These are phyloP conservation scores for Penicillium daleae DNA, from an alignment of 495 filamentous ascomycete genomes.

Conservation along the genomic window DNA sequence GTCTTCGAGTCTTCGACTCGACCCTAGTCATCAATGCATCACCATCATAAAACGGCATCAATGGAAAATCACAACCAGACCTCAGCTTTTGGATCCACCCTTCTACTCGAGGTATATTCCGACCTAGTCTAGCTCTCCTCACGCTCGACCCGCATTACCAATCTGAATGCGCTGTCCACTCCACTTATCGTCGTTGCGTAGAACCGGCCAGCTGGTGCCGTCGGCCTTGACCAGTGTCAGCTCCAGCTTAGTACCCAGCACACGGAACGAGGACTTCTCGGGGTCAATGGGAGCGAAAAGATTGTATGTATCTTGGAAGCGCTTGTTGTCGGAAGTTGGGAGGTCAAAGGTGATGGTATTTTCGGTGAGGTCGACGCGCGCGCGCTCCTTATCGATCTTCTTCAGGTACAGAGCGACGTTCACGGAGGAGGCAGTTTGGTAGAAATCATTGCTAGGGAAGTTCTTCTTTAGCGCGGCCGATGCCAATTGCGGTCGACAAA, in stretches of 20 bases:
- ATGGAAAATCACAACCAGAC: background rate
- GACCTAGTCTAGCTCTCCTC: conserved; percentile 21
- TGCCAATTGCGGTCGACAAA: background rate
- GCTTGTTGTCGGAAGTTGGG: conserved; percentile 81
- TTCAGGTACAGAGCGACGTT: conserved; percentile 95
- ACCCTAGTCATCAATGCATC: conserved; percentile 15
- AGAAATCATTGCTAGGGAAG: conserved; percentile 77
- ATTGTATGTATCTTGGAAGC: conserved; percentile 72
- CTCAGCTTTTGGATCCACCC: background rate
- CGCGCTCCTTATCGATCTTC: conserved; percentile 85
- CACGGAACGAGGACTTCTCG: conserved; percentile 73
- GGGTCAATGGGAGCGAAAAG: conserved; percentile 79
- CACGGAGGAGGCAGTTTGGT: conserved; percentile 83
- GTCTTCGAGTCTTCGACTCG: background rate
- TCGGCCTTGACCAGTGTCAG: conserved; percentile 82
- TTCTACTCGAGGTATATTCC: conserved; percentile 6
- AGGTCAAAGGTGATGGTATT: conserved; percentile 73
- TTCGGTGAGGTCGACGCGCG: conserved; percentile 67
- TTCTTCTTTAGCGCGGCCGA: background rate
- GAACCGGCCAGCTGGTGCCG: conserved; percentile 83
- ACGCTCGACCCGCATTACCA: conserved; percentile 73
- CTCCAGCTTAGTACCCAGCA: conserved; percentile 95
- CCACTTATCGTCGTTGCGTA: conserved; percentile 79
- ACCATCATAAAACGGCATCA: conserved; percentile 15
- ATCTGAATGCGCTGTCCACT: conserved; percentile 83